These are phyloP conservation scores for Cyberlindnera xishuangbannaensis DNA, from an alignment of 805 yeast species.

Conservation along the genomic window DNA sequence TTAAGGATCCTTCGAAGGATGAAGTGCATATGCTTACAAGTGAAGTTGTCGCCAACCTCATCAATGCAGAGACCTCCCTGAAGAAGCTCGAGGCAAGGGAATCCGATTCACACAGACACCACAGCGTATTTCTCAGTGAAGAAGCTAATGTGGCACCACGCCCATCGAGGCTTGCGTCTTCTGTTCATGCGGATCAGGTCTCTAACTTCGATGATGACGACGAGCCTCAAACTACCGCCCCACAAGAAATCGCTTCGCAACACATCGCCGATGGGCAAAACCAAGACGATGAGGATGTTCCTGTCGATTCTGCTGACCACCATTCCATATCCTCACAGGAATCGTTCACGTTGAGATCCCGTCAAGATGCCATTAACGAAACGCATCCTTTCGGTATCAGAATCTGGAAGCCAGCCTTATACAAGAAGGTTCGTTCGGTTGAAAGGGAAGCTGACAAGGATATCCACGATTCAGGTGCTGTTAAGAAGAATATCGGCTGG, in stretches of 20 bases:
- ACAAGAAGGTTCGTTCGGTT: constrained; percentile 88
- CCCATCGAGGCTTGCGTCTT: constrained; percentile 2
- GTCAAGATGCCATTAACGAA: constrained; percentile 93
- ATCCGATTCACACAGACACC: constrained; percentile 18
- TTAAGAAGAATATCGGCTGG: constrained; percentile 40
- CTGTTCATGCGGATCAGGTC: constrained; percentile 5
- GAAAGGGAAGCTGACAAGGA: constrained; percentile 89
- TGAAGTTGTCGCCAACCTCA: constrained; percentile 16
- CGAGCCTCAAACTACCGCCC: constrained; percentile 3
- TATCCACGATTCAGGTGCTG: constrained; percentile 66
- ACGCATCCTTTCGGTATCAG: constrained; percentile 98
- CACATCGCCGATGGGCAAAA: constrained; percentile 36
- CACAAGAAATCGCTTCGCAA: constrained; percentile 36
- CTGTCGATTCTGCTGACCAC: constrained; percentile 25
- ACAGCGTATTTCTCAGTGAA: constrained; percentile 3
- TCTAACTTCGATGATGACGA: constrained; percentile 5
- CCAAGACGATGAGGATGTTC: constrained; percentile 36
- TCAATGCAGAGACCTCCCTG: constrained; percentile 23
- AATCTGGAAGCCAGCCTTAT: constrained; percentile 97
- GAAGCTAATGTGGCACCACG: constrained; percentile 2
- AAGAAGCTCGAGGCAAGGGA: constrained; percentile 23
- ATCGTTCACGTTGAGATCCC: constrained; percentile 80
- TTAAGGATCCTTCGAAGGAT: constrained; percentile 9
- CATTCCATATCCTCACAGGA: constrained; percentile 55
- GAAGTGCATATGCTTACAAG: constrained; percentile 14